phyloP scores from a whole-genome alignment of 2,329 filamentous ascomycete species.

The Fusarium sp. region DNA sequence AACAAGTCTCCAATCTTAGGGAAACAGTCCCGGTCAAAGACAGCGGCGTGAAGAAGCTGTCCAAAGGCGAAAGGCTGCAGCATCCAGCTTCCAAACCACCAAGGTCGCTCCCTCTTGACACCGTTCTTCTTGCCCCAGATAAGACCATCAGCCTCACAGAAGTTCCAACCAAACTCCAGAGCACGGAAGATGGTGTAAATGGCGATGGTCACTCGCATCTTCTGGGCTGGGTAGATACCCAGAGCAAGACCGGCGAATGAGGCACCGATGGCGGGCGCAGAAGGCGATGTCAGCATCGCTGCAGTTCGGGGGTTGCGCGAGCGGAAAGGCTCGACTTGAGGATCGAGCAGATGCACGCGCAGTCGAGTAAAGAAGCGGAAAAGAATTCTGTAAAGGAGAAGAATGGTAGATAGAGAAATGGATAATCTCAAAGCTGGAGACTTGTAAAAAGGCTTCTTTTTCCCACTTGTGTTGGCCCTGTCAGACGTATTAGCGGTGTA shows the following conservation, averaged over 20 bases:
- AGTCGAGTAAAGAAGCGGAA: conserved; percentile 89
- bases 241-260: conserved; percentile 86
- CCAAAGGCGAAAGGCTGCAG: conserved; percentile 80
- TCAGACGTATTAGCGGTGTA: conserved; percentile 6
- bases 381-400: conserved; percentile 88
- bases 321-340: conserved; percentile 84
- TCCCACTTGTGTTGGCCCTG: conserved; percentile 45
- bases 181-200: conserved; percentile 85
- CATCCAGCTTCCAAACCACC: conserved; percentile 89
- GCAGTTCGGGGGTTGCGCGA: conserved; percentile 82
- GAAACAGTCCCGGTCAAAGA: conserved; percentile 81
- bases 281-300: conserved; percentile 79
- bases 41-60: conserved; percentile 78
- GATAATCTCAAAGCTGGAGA: conserved; percentile 81
- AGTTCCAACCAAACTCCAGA: conserved; percentile 88
- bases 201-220: conserved; percentile 79
- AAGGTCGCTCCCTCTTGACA: conserved; percentile 71
- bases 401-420: conserved; percentile 82
- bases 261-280: conserved; percentile 90
- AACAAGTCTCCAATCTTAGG: conserved; percentile 65
- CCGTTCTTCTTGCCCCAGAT: conserved; percentile 70
- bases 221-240: conserved; percentile 74
- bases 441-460: conserved; percentile 67
- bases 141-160: conserved; percentile 77
- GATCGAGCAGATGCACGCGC: conserved; percentile 79